Evolutionary conservation across 306 rosid genomes (phyloP), one percentile per base, ranked within the genome.

Genomic region (Fagus crenata): DNA sequence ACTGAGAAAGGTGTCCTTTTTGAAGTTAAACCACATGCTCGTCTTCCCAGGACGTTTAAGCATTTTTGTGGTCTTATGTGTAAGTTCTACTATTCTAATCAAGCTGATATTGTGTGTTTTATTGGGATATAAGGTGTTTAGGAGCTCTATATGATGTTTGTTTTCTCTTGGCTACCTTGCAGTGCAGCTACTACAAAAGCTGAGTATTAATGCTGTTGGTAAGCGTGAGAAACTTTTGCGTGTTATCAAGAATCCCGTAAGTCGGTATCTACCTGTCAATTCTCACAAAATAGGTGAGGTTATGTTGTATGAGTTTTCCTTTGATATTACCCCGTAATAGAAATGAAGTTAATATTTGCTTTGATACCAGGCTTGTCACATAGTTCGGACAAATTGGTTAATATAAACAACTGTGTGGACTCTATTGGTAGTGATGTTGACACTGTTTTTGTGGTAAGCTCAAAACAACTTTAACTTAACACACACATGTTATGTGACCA

Each of bases 1-100:
- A 93, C 98, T 4, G 97, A 89, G 41, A 87, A 85, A 73, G 96
- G 96, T 37, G 84, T 84, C 77, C 96, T 91, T 36, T 85, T 93
- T 71, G 97, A 93, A 89, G 87, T 93, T 74, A 93, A 90, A 58
- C 93, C 92, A 31, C 67, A 74, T 80, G 96, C 86, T 76, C 97
- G 96, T 18, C 80, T 91, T 61, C 98, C 98, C 3, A 87, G 98
- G 78, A 93, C 98, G n/a, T 92, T 91, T 84, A 91, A 89, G 83
- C 91, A 97, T 39, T 93, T 93, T 43, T 37, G 84, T n/a, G 97
- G 96, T 72, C 76, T 93, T 78, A 93, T 91, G 96, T 84, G 98
- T 93, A 86, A 85, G 97, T 88, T 53, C 73, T 31, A 28, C 74
- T 56, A 2, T 33, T 71, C 53, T 37, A 42, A 13, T 18, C 81